phyloP scores from a whole-genome alignment of 345 rosid species.

The Mallotus nudiflorus region DNA sequence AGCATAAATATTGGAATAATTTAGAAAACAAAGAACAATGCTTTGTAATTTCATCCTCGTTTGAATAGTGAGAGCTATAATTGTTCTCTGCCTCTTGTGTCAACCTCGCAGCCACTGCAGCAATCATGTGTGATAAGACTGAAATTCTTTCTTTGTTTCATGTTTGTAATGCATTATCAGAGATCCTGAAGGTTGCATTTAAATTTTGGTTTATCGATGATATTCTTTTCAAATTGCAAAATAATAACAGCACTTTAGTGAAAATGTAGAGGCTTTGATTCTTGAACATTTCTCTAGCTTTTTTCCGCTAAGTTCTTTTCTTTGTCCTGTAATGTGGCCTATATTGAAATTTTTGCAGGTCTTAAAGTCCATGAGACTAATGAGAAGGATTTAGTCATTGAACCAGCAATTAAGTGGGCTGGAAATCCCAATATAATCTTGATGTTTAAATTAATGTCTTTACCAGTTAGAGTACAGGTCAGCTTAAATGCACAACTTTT shows the following conservation, averaged over 20 bases:
- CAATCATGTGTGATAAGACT: neutral
- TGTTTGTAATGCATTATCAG: neutral
- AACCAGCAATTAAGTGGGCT: constrained; percentile 76
- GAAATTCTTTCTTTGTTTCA: neutral
- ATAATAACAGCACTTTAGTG: neutral
- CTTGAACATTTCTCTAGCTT: neutral
- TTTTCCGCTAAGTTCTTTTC: neutral
- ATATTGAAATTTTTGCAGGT: constrained; percentile 42
- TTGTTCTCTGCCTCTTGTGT: neutral
- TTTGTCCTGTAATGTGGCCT: neutral
- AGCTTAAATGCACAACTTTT: constrained; percentile 16
- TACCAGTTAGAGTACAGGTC: constrained; percentile 61
- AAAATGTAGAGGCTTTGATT: neutral
- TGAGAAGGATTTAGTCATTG: constrained; percentile 65
- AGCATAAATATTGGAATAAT: neutral
- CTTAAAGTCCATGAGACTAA: constrained; percentile 63
- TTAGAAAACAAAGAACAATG: neutral
- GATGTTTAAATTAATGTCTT: constrained; percentile 53
- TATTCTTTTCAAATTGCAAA: neutral
- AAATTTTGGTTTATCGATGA: neutral
- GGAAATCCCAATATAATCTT: constrained; percentile 73
- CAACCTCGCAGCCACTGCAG: too few species aligned
- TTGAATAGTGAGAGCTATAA: neutral
- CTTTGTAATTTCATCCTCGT: neutral
- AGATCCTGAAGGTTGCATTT: neutral